Evolutionary conservation across 1,284 basidiomycete species (phyloP).

Genomic region (Anthracocystis setariae): DNA sequence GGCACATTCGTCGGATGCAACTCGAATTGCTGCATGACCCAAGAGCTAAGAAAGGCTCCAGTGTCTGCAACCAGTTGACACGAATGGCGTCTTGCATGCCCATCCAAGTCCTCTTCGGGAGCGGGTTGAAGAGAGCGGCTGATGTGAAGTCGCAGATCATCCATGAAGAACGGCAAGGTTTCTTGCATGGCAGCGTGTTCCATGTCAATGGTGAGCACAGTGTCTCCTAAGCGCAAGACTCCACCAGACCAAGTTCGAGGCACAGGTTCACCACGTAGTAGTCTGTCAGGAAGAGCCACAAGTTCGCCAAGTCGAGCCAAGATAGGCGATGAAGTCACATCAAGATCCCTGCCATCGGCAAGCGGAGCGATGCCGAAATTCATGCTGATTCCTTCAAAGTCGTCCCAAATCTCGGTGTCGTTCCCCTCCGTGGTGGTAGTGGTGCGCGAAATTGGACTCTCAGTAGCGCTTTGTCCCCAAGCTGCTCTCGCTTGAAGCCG

Average conservation of each 20-base stretch:
- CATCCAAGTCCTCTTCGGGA: not conserved
- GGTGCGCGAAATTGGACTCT: not conserved
- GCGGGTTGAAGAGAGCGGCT: constrained; percentile 11
- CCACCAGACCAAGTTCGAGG: constrained; percentile 22
- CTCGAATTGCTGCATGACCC: constrained; percentile 19
- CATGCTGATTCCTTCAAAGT: constrained; percentile 48
- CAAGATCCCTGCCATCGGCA: constrained; percentile 10
- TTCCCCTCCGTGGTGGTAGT: not conserved
- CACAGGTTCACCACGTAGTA: constrained; percentile 18
- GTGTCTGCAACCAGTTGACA: constrained; percentile 25
- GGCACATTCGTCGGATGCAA: constrained; percentile 3
- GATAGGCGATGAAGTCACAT: constrained; percentile 3
- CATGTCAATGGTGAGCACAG: constrained; percentile 26
- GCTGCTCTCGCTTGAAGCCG: not conserved
- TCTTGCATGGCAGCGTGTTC: constrained; percentile 18
- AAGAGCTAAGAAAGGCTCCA: constrained; percentile 23
- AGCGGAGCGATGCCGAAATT: constrained; percentile 59
- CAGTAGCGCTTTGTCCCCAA: not conserved
- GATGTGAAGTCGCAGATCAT: constrained; percentile 26
- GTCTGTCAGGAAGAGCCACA: constrained; percentile 22
- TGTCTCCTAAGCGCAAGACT: constrained; percentile 39
- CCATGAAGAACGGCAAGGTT: constrained; percentile 22
- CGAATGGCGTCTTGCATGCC: constrained; percentile 4
- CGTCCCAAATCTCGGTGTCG: constrained; percentile 34
- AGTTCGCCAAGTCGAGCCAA: constrained; percentile 22